Percentiles rank a stretch among this genome's conserved stretches.
These are phyloP conservation scores for Talaromyces sp. DNA, from an alignment of 2,329 filamentous ascomycete genomes.

Conservation along the genomic window DNA sequence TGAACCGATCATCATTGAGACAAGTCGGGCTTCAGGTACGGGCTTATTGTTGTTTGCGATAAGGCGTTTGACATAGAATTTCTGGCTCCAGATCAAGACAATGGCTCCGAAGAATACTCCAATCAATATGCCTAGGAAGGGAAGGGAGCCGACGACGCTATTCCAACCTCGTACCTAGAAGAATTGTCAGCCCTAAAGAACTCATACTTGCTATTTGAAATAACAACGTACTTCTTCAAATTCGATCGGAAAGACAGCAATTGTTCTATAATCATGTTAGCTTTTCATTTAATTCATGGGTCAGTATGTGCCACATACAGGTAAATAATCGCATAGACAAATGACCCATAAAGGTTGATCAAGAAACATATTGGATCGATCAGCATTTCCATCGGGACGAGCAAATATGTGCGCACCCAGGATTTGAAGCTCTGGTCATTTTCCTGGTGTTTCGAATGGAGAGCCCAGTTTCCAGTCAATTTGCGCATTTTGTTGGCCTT, in stretches of 20 bases:
- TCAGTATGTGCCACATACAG: conserved; percentile 42
- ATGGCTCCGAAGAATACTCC: conserved; percentile 39
- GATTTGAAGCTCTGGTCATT: conserved; percentile 30
- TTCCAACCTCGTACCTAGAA: conserved; percentile 35
- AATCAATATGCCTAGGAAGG: conserved; percentile 42
- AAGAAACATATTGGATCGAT: conserved; percentile 24
- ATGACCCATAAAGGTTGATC: conserved; percentile 42
- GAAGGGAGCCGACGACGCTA: conserved; percentile 36
- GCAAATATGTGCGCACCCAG: not conserved
- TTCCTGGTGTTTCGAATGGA: conserved; percentile 39
- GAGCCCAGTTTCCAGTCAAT: conserved; percentile 49
- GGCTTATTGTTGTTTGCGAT: conserved; percentile 26
- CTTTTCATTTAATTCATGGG: not conserved
- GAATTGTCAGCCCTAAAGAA: not conserved
- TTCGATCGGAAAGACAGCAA: conserved; percentile 3
- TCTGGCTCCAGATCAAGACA: conserved; percentile 41
- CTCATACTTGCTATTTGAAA: not conserved
- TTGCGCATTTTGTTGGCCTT: conserved; percentile 59
- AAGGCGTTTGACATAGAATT: conserved; percentile 33
- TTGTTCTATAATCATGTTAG: not conserved
- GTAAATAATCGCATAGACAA: conserved; percentile 46
- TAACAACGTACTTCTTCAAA: conserved; percentile 33
- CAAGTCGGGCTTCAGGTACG: conserved; percentile 32
- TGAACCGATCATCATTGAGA: conserved; percentile 20
- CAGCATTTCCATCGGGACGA: conserved; percentile 31